Evolutionary conservation across 164 flowering plant species (phyloP).

Genomic region (Chloranthus sessilifolius): DNA sequence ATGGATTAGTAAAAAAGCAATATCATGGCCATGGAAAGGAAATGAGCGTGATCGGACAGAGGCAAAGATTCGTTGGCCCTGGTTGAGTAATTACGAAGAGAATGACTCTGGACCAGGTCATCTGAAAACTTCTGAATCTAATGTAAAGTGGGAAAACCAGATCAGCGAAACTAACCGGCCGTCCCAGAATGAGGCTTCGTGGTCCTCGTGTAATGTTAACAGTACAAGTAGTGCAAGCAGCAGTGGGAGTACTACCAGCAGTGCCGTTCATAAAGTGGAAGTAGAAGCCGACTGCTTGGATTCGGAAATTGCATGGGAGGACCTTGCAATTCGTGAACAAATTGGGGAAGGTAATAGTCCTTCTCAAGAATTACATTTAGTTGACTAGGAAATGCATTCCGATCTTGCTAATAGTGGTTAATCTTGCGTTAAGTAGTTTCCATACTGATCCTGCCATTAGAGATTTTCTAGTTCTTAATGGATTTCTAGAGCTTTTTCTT

Average conservation of each 20-base stretch:
- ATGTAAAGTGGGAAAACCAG: constrained; percentile 41
- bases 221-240: constrained; percentile 92
- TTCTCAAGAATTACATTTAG: constrained; percentile 1
- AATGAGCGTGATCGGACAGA: constrained; percentile 56
- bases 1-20: constrained; percentile 71
- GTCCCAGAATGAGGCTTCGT: constrained; percentile 57
- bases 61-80: constrained; percentile 35
- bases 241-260: constrained; percentile 79
- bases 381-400: too few relatives aligned
- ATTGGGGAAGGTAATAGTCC: constrained; percentile 80
- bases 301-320: constrained; percentile 96
- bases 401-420: too few relatives aligned
- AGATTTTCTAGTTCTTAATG: constrained; percentile 9
- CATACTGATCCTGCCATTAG: too few relatives aligned
- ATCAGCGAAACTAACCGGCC: constrained; percentile 34
- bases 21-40: constrained; percentile 89
- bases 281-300: constrained; percentile 74
- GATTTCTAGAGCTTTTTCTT: too few relatives aligned
- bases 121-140: constrained; percentile 27
- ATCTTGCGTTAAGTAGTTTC: too few relatives aligned
- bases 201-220: constrained; percentile 77
- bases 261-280: constrained; percentile 69
- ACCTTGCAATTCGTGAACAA: constrained; percentile 83
- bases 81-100: constrained; percentile 57
- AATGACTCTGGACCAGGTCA: constrained; percentile 32